These are phyloP conservation scores for Moesziomyces antarcticus DNA, from an alignment of 1,284 basidiomycete genomes.

Conservation along the genomic window DNA sequence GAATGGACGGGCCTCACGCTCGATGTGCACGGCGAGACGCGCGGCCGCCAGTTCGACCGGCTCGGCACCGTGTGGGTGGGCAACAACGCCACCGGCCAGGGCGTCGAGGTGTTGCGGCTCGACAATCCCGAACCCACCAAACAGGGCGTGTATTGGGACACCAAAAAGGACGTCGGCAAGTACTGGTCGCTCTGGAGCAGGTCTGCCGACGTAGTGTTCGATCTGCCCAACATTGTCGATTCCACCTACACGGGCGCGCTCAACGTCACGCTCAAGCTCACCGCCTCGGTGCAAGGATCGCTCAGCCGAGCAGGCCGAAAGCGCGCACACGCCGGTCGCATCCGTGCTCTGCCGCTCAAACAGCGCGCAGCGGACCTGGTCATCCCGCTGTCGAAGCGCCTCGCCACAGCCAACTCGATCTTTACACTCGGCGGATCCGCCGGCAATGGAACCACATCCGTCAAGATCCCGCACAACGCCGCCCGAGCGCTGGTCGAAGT, in stretches of 20 bases:
- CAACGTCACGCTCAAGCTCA: conserved; percentile 39
- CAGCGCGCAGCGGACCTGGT: conserved; percentile 26
- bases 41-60: conserved; percentile 54
- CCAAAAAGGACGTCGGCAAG: conserved; percentile 44
- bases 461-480: conserved; percentile 39
- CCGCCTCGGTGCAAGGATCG: conserved; percentile 19
- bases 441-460: conserved; percentile 24
- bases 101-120: conserved; percentile 51
- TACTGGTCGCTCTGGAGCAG: conserved; percentile 44
- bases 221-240: conserved; percentile 58
- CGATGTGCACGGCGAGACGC: conserved; percentile 26
- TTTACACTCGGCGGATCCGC: conserved; percentile 32
- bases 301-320: background rate
- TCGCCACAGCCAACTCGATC: conserved; percentile 22
- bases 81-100: conserved; percentile 28
- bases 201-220: conserved; percentile 39
- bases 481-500: conserved; percentile 49
- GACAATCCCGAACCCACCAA: conserved; percentile 57
- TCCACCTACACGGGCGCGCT: conserved; percentile 45
- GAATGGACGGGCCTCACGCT: conserved; percentile 46
- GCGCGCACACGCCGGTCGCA: background rate
- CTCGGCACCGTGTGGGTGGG: conserved; percentile 46
- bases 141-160: conserved; percentile 43
- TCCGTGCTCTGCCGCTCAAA: conserved; percentile 12
- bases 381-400: conserved; percentile 44